Conservation (phyloP, 2,329 filamentous ascomycete genomes). For the Claviceps cyperi region DNA sequence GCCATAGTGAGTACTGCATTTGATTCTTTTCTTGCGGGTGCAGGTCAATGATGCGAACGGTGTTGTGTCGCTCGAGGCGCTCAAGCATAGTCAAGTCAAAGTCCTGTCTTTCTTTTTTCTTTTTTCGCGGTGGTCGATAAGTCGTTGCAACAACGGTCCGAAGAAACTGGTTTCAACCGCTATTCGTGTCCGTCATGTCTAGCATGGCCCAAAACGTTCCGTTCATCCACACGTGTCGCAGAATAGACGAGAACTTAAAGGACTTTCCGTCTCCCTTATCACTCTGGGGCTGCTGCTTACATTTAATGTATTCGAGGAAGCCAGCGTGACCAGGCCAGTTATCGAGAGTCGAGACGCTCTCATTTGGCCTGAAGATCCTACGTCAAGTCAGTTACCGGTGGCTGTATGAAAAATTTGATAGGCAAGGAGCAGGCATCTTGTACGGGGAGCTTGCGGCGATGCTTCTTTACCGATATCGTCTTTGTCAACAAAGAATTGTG, state of each 20-base stretch:
- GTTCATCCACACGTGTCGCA: background rate
- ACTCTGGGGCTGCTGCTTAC: background rate
- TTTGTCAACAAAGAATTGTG: slow-evolving; percentile 17
- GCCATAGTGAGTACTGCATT: background rate
- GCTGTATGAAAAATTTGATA: slow-evolving; percentile 12
- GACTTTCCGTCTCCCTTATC: background rate
- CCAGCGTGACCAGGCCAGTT: background rate
- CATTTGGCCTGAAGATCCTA: background rate
- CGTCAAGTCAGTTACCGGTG: slow-evolving; percentile 19
- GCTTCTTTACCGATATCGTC: slow-evolving; percentile 1
- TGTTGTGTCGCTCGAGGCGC: background rate
- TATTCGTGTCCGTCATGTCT: background rate
- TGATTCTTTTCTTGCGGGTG: background rate
- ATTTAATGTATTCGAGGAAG: background rate
- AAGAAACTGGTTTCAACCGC: background rate
- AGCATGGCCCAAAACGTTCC: background rate
- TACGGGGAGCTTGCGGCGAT: slow-evolving; percentile 15
- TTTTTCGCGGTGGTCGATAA: background rate
- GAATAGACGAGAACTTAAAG: background rate
- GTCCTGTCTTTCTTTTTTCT: background rate
- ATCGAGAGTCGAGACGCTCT: no score
- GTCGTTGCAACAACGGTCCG: background rate
- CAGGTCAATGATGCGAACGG: background rate
- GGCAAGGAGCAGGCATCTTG: slow-evolving; percentile 19
- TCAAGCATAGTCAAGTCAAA: background rate